A percentile compares a stretch with the other conserved stretches of the same genome.
Evolutionary conservation across 805 yeast genomes (phyloP).

Genomic region (Phaffomyces antillensis): DNA sequence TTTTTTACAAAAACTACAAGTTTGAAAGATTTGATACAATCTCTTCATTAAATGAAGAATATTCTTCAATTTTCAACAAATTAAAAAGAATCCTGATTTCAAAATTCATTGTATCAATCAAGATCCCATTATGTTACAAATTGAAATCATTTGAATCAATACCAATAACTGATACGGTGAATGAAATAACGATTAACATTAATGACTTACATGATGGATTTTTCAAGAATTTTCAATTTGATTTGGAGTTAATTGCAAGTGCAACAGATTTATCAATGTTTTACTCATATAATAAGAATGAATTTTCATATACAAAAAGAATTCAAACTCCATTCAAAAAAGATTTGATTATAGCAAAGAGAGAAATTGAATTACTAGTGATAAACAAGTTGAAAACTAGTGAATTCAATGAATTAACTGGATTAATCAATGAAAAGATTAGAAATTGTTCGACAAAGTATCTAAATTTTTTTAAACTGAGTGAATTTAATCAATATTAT

Average conservation of each 20-base stretch:
- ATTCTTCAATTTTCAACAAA: not conserved
- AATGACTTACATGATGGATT: slow-evolving; percentile 19
- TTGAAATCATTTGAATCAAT: slow-evolving; percentile 1
- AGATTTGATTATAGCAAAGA: slow-evolving; percentile 28
- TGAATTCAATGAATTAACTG: slow-evolving; percentile 5
- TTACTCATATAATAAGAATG: slow-evolving; percentile 2
- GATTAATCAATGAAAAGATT: slow-evolving; percentile 15
- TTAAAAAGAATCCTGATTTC: slow-evolving; percentile 2
- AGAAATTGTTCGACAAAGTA: slow-evolving; percentile 20
- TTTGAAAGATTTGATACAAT: not conserved
- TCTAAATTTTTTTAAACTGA: slow-evolving; percentile 16
- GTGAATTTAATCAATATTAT: slow-evolving; percentile 11
- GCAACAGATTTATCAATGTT: slow-evolving; percentile 8
- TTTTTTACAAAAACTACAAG: slow-evolving; percentile 2
- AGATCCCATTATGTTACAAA: not conserved
- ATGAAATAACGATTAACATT: slow-evolving; percentile 5
- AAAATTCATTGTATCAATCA: not conserved
- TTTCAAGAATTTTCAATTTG: slow-evolving; percentile 14
- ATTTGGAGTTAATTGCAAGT: slow-evolving; percentile 5
- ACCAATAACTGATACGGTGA: too few relatives aligned
- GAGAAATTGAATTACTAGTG: slow-evolving; percentile 28
- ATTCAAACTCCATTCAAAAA: slow-evolving; percentile 7
- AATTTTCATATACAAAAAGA: not conserved
- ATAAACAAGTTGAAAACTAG: slow-evolving; percentile 17
- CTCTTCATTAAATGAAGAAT: not conserved